These are phyloP conservation scores for Aciculosporium take DNA, from an alignment of 2,329 filamentous ascomycete genomes.

Conservation along the genomic window DNA sequence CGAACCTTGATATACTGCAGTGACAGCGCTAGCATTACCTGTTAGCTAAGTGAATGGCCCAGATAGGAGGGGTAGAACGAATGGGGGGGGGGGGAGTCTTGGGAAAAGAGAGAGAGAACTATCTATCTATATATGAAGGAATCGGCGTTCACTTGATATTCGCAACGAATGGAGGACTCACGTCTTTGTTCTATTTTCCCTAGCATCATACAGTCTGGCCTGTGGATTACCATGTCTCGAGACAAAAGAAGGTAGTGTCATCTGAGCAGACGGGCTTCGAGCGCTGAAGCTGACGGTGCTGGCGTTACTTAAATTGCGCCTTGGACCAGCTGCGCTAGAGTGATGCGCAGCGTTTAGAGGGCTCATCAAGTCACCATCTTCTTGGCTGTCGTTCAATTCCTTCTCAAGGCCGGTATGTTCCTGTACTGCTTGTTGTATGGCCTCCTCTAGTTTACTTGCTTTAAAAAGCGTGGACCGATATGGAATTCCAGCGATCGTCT, in stretches of 20 bases:
- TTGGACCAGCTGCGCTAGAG: slow-evolving; percentile 29
- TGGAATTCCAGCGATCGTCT: slow-evolving; percentile 90
- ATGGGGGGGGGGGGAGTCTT: too few relatives aligned
- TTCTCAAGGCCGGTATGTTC: slow-evolving; percentile 68
- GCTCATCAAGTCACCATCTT: slow-evolving; percentile 21
- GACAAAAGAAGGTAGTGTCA: slow-evolving; percentile 35
- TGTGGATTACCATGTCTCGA: slow-evolving; percentile 66
- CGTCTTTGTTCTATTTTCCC: slow-evolving; percentile 83
- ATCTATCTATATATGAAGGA: too few relatives aligned
- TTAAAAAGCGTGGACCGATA: slow-evolving; percentile 94
- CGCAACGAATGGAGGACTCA: slow-evolving; percentile 30
- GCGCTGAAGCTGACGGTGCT: slow-evolving; percentile 72
- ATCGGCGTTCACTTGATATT: too few relatives aligned
- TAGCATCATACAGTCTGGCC: slow-evolving; percentile 72
- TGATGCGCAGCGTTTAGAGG: slow-evolving; percentile 27
- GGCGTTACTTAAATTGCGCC: slow-evolving; percentile 61
- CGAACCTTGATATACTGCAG: slow-evolving; percentile 79
- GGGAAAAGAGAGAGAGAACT: background rate
- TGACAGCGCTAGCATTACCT: slow-evolving; percentile 52
- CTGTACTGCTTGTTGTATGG: slow-evolving; percentile 75
- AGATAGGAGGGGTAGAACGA: too few relatives aligned
- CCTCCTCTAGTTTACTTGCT: slow-evolving; percentile 86
- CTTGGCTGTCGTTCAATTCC: slow-evolving; percentile 64
- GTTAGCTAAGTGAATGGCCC: background rate
- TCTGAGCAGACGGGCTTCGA: slow-evolving; percentile 44